Percentiles rank a stretch among this genome's conserved stretches.
Conservation (phyloP, 2,329 filamentous ascomycete genomes). For the Fusarium denticulatum region DNA sequence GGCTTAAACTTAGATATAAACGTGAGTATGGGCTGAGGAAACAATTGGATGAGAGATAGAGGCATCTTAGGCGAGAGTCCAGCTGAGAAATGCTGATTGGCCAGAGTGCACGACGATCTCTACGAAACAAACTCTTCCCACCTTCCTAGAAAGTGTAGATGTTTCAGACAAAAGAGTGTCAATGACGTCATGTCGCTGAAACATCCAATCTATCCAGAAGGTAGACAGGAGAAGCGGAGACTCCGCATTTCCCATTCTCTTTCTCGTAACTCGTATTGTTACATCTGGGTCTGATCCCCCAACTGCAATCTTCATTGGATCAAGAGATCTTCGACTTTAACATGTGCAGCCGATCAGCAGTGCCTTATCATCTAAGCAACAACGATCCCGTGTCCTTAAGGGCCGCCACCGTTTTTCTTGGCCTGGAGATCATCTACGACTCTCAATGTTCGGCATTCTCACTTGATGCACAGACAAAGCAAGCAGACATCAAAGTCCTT, state of each 20-base stretch:
- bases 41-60: conserved; percentile 4
- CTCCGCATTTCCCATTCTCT: background rate
- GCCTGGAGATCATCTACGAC: background rate
- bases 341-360: background rate
- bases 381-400: background rate
- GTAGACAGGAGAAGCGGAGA: background rate
- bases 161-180: background rate
- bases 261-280: conserved; percentile 13
- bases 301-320: background rate
- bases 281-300: background rate
- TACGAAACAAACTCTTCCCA: background rate
- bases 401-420: background rate
- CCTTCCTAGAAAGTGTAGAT: background rate
- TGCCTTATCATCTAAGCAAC: background rate
- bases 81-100: background rate
- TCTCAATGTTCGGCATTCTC: background rate
- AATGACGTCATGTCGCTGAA: conserved; percentile 4
- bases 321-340: background rate
- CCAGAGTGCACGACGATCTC: background rate
- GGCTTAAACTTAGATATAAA: conserved; percentile 32
- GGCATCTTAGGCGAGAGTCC: background rate
- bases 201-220: background rate
- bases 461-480: background rate
- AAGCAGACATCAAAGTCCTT: background rate
- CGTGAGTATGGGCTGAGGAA: conserved; percentile 16